Evolutionary conservation across 1,284 basidiomycete genomes (phyloP), one percentile per base, ranked within the genome.

Genomic region (Trichosporon faecale): DNA sequence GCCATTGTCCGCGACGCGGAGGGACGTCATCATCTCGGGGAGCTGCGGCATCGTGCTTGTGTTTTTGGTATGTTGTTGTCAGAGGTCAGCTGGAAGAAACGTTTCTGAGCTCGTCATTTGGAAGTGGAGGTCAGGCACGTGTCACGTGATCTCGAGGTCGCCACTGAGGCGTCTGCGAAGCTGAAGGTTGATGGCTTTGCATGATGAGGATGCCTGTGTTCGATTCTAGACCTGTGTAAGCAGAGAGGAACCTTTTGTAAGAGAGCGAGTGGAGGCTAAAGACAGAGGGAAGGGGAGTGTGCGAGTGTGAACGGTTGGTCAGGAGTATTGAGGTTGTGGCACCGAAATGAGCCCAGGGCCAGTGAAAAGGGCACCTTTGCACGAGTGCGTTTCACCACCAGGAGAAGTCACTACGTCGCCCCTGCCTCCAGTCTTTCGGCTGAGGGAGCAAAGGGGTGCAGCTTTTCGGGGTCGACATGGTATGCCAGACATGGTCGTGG

Each of bases 11-110:
- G 75, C 77, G 2, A 87, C 87, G 66, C 88, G 86, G 79, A 94
- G 91, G 0, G 91, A 93, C 21, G 84, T 84, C 80, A 85, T 84
- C 83, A 84, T 84, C 49, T 82, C 79, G 25, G 79, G 83, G 23
- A 80, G 75, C 49, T 80, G 77, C 61, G 66, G 33, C 63, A 67
- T 67, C 16, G n/a, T 67, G 61, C 2, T 33, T 14, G 14, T 9
- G 11, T 37, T 21, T 21, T 14, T 46, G 57, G 4, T 35, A 12
- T 63, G 61, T 21, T 40, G 16, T 46, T 46, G 33, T 29, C 49
- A 9, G 9, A 46, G 21, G 21, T 44, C 40, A 44, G 16, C 11
- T 44, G 40, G n/a, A 44, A 44, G 16, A 25, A 52, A 52, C 49
- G 49, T 52, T 52, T 52, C 23, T 25, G 49, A 23, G 40, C 40